phyloP scores from a whole-genome alignment of 768 basidiomycete species.

The Suillus paluster region DNA sequence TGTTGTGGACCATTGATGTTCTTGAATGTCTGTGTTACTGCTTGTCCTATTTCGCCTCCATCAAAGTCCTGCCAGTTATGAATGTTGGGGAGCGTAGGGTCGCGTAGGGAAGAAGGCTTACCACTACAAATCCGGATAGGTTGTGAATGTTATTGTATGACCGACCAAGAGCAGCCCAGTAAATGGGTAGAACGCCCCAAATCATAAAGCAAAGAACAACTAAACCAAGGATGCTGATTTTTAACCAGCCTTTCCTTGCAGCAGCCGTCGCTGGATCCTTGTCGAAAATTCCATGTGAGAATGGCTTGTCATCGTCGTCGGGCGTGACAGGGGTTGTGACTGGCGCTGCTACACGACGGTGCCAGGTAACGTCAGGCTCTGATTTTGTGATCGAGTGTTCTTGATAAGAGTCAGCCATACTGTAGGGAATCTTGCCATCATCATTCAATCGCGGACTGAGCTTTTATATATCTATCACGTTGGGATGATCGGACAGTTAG shows the following conservation, averaged over 20 bases:
- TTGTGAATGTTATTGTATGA: constrained; percentile 42
- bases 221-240: constrained; percentile 40
- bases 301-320: constrained; percentile 27
- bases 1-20: constrained; percentile 32
- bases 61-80: constrained; percentile 57
- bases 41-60: constrained; percentile 53
- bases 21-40: constrained; percentile 45
- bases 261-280: constrained; percentile 28
- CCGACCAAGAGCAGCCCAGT: constrained; percentile 62
- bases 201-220: constrained; percentile 47
- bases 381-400: neutral
- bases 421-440: neutral
- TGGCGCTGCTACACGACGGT: neutral
- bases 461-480: neutral
- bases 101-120: constrained; percentile 33
- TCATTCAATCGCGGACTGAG: neutral
- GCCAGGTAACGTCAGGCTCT: neutral
- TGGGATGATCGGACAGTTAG: neutral
- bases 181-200: constrained; percentile 57
- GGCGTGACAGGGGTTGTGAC: constrained; percentile 12
- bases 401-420: neutral
- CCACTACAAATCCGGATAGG: constrained; percentile 61
- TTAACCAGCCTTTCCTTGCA: constrained; percentile 46
- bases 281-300: constrained; percentile 35
- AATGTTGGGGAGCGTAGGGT: neutral